Base-by-base conservation (phyloP, 768 basidiomycete species). In the Lactarius indigo region DNA sequence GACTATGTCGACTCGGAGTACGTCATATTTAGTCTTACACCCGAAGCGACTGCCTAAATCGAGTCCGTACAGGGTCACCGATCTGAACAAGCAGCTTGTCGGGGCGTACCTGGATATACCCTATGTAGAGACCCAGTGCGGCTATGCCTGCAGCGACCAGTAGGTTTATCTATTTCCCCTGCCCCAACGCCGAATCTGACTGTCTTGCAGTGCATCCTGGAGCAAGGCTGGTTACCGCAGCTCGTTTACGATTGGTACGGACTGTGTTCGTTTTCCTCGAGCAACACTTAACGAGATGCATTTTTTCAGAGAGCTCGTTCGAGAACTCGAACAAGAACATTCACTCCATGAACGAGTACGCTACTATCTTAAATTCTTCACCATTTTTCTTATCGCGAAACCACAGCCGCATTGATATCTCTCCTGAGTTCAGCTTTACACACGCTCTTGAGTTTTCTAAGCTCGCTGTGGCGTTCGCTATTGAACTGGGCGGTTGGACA, bases 61-160 rank as follows among this genome's bases (percentile, higher is more conserved):
- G 28, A 64, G 30, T n/a, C 55, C 55, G 64, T 70, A 28, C 74
- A 93, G 92, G 68, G 79, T 98, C 70, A 94, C 94, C 3, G 78
- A 85, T 55, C 88, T 91, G 78, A 91, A 96, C 77, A 91, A 86
- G 79, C 76, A 83, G 63, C 81, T 96, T 33, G 86, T 96, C 17
- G 84, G 90, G 37, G 72, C 78, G 65, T 97, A 97, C 75, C 84
- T 96, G 63, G 83, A 86, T 73, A 94, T 96, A 70, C 94, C 94
- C 31, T 92, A 85, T 72, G 89, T 86, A 31, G 87, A 92, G 81
- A 97, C 95, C 64, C 82, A 89, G 80, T 96, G 95, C 79, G 93
- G 91, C 41, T 96, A 97, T 74, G 94, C 93, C 61, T 97, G 94
- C 82, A 92, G 90, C 71, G 94, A 96, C 77, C 94, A 96, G 91